phyloP scores from a whole-genome alignment of 306 rosid genomes.

The Hippophae tibetana region DNA sequence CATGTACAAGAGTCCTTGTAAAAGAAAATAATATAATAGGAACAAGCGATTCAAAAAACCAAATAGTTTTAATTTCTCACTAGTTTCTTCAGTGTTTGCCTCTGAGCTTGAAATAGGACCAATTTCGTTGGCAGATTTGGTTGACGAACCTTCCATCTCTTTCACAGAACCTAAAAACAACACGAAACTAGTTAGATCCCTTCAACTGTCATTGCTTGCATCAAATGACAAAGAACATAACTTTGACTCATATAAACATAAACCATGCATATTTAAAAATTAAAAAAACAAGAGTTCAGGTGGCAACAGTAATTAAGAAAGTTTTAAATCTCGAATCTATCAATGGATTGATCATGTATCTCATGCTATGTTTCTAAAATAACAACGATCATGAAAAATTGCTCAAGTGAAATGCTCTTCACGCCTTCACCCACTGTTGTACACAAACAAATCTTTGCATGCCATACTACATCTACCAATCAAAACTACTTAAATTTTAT shows the following conservation, averaged over 20 bases:
- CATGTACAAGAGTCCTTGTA: neutral
- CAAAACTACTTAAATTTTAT: no score
- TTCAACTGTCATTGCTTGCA: neutral
- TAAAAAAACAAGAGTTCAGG: no score
- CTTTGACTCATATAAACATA: neutral
- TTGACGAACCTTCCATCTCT: conserved; percentile 26
- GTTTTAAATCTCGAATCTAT: neutral
- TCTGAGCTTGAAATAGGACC: conserved; percentile 30
- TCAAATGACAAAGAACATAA: neutral
- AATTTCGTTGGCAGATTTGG: conserved; percentile 34
- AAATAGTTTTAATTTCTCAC: conserved; percentile 27
- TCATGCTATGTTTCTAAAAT: no score
- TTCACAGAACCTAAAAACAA: conserved; percentile 40
- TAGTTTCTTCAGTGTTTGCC: conserved; percentile 33
- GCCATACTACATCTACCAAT: no score
- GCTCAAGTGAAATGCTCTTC: no score
- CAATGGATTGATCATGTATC: neutral
- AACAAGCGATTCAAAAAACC: conserved; percentile 12
- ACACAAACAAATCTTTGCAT: no score
- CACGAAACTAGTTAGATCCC: neutral
- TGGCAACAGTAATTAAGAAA: no score
- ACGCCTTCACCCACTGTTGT: no score
- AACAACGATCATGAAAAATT: no score
- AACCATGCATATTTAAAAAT: neutral
- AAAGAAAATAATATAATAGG: neutral